Base-by-base conservation (phyloP, 371 early-diverging fungal genomes). In the Catenaria anguillulae region DNA sequence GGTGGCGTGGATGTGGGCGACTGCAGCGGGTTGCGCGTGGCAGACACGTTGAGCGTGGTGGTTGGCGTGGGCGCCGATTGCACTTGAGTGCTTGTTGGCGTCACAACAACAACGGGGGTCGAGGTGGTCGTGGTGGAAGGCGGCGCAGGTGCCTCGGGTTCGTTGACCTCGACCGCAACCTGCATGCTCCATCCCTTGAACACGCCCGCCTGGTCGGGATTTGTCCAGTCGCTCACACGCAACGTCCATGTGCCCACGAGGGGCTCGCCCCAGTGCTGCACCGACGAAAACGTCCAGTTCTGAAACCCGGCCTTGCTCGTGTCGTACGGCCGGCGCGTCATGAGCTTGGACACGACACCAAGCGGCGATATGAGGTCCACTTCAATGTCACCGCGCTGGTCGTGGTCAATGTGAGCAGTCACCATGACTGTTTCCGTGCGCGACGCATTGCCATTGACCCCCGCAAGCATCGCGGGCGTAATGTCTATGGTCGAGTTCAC, bases 201-300 rank as follows among this genome's bases (percentile, higher is more conserved):
- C 26, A n/a, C 62, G n/a, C 77, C 75, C 29, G 21, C 62, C 2
- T 45, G 46, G 17, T 62, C 33, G 10, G 64, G 66, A 35, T 71
- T 67, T 26, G 45, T 62, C 21, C 43, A 33, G 63, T 81, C 81
- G 5, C 34, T 61, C 3, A 81, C 72, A 31, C 3, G 17, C n/a
- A 97, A 64, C 2, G 79, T 77, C 97, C 97, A 97, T 15, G 67
- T 67, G 43, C 97, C 96, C 4, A 83, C 65, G 15, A 87, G 85
- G 42, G 77, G 64, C 64, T 94, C 96, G 65, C 86, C 91, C 90
- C 98, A 97, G 65, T 95, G 95, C 73, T 87, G 90, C 37, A 96
- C 92, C 43, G 81, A 81, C 90, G 92, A 92, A 61, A 95, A 88
- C n/a, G 88, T 92, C 96, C 97, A 96, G 65, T 86, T 77, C 23